A percentile compares a stretch with the other conserved stretches of the same genome.
phyloP scores from a whole-genome alignment of 345 rosid genomes.

The Pelargonium nanum region DNA sequence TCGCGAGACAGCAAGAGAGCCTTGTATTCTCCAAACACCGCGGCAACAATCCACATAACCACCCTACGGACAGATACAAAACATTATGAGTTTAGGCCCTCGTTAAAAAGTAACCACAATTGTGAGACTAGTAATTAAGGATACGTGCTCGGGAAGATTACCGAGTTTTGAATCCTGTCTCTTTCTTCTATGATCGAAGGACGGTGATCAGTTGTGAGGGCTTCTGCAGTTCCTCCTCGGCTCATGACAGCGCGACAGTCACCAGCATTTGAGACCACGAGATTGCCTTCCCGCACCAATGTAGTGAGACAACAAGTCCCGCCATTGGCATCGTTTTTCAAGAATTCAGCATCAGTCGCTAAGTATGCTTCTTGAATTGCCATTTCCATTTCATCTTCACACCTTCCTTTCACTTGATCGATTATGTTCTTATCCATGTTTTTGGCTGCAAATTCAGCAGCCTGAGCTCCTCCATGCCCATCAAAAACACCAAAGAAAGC shows the following conservation, averaged over 20 bases:
- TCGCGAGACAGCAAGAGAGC: constrained; percentile 74
- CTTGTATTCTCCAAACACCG: constrained; percentile 81
- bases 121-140: not conserved
- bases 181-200: constrained; percentile 54
- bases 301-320: constrained; percentile 86
- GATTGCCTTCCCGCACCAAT: constrained; percentile 38
- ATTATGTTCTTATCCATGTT: constrained; percentile 44
- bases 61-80: constrained; percentile 30
- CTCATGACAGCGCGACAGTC: constrained; percentile 83
- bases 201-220: constrained; percentile 69
- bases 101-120: not conserved
- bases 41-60: constrained; percentile 65
- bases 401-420: constrained; percentile 21
- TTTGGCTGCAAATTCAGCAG: constrained; percentile 66
- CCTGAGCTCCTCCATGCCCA: constrained; percentile 81
- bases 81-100: not conserved
- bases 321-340: constrained; percentile 39
- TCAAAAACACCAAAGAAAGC: constrained; percentile 80
- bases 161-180: constrained; percentile 55
- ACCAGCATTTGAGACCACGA: constrained; percentile 65
- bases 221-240: constrained; percentile 58
- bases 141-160: too few species aligned
- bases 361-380: constrained; percentile 53
- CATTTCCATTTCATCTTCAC: constrained; percentile 24
- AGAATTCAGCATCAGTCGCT: constrained; percentile 52